phyloP scores from a whole-genome alignment of 768 basidiomycete species.

The Xerocomellus chrysenteron region DNA sequence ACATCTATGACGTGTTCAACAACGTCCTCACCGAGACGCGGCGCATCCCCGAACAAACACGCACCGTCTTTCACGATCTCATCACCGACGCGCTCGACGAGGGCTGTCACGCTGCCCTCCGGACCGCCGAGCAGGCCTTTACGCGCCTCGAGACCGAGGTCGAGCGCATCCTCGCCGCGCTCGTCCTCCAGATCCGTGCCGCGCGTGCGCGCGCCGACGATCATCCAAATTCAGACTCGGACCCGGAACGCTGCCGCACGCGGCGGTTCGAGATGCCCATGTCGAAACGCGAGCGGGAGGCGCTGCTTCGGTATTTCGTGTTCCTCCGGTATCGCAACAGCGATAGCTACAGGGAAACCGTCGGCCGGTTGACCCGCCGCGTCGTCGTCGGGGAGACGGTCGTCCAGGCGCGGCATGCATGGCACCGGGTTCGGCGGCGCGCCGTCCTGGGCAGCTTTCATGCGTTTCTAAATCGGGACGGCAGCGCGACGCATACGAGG shows the following conservation, averaged over 20 bases:
- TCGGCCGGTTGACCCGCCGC: conserved; percentile 29
- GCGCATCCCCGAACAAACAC: conserved; percentile 33
- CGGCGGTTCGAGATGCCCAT: conserved; percentile 21
- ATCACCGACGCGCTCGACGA: conserved; percentile 31
- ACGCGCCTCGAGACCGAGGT: conserved; percentile 42
- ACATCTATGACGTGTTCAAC: conserved; percentile 52
- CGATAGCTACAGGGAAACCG: conserved; percentile 41
- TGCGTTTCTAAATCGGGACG: conserved; percentile 26
- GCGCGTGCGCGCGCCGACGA: neutral
- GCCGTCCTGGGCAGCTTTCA: conserved; percentile 28
- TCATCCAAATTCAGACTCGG: neutral
- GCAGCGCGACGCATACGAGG: neutral
- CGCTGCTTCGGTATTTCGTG: conserved; percentile 49
- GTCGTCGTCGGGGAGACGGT: conserved; percentile 23
- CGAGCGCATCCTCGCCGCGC: conserved; percentile 37
- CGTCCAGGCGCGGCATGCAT: conserved; percentile 19
- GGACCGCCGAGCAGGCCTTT: conserved; percentile 46
- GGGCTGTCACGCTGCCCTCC: conserved; percentile 37
- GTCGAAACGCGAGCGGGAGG: conserved; percentile 32
- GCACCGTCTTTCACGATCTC: conserved; percentile 47
- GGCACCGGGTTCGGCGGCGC: conserved; percentile 30
- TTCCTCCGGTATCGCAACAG: conserved; percentile 62
- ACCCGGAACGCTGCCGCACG: neutral
- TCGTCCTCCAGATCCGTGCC: conserved; percentile 36
- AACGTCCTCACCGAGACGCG: conserved; percentile 49